phyloP scores from a whole-genome alignment of 164 flowering plant genomes.

The Berberis vulgaris region DNA sequence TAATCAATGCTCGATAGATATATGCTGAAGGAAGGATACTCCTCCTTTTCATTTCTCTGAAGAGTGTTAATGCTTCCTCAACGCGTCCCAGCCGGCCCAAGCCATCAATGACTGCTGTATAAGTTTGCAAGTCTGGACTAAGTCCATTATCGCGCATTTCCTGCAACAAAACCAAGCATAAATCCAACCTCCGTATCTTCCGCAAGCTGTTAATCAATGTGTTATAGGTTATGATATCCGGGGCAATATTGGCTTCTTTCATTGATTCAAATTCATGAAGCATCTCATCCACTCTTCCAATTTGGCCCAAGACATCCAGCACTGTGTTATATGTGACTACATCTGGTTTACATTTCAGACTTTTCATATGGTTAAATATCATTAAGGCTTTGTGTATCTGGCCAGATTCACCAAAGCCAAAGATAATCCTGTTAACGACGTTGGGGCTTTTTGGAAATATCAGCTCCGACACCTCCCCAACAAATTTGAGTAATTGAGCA shows the following conservation, averaged over 20 bases:
- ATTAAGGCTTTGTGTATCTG: constrained; percentile 63
- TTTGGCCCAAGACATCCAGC: constrained; percentile 51
- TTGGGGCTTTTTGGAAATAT: constrained; percentile 29
- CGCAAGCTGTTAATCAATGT: constrained; percentile 58
- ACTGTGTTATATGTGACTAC: constrained; percentile 63
- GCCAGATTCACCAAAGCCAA: constrained; percentile 49
- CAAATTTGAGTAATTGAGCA: constrained; percentile 28
- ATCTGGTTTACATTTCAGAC: constrained; percentile 53
- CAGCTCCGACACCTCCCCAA: constrained; percentile 42
- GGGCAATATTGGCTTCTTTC: constrained; percentile 40
- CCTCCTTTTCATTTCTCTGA: constrained; percentile 58
- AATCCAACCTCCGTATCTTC: constrained; percentile 59
- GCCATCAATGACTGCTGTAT: constrained; percentile 68
- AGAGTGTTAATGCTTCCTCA: constrained; percentile 50
- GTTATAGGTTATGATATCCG: constrained; percentile 69
- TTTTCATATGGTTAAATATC: constrained; percentile 53
- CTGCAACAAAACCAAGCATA: constrained; percentile 32
- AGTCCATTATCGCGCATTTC: constrained; percentile 60
- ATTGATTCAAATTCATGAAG: constrained; percentile 48
- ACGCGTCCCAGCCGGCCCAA: constrained; percentile 68
- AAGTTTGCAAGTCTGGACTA: constrained; percentile 76
- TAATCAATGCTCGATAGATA: constrained; percentile 49
- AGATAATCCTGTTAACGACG: constrained; percentile 55
- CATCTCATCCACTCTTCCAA: constrained; percentile 62
- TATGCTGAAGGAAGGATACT: constrained; percentile 54